These are phyloP conservation scores for Aspergillus funiculosus DNA, from an alignment of 495 filamentous ascomycete genomes.

Conservation along the genomic window DNA sequence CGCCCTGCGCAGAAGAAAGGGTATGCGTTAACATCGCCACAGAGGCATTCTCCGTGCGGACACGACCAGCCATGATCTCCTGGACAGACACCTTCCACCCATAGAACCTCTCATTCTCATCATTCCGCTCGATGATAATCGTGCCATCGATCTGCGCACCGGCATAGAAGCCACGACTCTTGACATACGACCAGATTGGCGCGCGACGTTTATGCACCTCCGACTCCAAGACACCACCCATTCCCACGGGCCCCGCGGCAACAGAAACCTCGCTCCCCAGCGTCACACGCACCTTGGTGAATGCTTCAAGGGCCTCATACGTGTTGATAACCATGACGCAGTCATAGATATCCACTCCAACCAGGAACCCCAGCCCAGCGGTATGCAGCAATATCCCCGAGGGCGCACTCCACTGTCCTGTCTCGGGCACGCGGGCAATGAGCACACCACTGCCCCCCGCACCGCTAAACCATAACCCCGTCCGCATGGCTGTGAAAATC, in stretches of 20 bases:
- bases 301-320: slow-evolving; percentile 69
- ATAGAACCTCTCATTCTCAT: slow-evolving; percentile 89
- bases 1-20: no score
- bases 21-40: no score
- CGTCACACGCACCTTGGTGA: slow-evolving; percentile 69
- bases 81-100: slow-evolving; percentile 62
- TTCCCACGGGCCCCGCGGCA: slow-evolving; percentile 69
- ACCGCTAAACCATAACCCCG: slow-evolving; percentile 87
- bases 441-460: slow-evolving; percentile 76
- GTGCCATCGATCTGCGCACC: slow-evolving; percentile 80
- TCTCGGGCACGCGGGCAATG: slow-evolving; percentile 64
- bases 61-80: slow-evolving; percentile 76
- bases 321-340: slow-evolving; percentile 88
- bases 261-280: slow-evolving; percentile 74
- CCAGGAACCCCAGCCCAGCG: slow-evolving; percentile 74
- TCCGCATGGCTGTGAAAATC: slow-evolving; percentile 90
- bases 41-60: no score
- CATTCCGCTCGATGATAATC: slow-evolving; percentile 72
- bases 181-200: slow-evolving; percentile 83
- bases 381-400: slow-evolving; percentile 86
- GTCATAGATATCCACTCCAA: slow-evolving; percentile 90
- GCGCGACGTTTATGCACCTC: slow-evolving; percentile 64
- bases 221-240: slow-evolving; percentile 66
- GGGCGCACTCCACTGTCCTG: slow-evolving; percentile 83
- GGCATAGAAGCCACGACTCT: slow-evolving; percentile 77